Conservation (phyloP, 192 early-diverging fungal genomes). For the Entomortierella beljakovae region DNA sequence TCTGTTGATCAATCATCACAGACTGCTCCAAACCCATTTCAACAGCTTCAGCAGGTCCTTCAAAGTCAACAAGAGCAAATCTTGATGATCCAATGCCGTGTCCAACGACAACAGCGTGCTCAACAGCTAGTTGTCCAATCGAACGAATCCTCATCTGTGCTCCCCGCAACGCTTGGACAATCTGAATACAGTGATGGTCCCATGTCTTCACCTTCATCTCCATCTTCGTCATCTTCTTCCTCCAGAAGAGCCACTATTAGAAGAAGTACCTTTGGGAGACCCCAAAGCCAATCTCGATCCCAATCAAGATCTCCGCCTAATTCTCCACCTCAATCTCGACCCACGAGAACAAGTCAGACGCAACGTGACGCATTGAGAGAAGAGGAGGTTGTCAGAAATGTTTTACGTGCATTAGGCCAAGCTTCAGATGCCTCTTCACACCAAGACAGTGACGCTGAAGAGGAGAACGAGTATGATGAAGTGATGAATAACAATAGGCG, state of each 20-base stretch:
- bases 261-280: neutral
- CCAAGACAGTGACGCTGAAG: constrained; percentile 17
- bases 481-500: neutral
- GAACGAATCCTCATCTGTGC: neutral
- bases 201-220: neutral
- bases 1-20: constrained; percentile 10
- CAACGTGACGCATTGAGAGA: too few relatives aligned
- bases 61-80: constrained; percentile 19
- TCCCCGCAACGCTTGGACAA: neutral
- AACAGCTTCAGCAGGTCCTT: constrained; percentile 21
- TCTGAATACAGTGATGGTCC: neutral
- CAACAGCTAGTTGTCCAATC: constrained; percentile 22
- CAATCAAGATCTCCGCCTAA: neutral
- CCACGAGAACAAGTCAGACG: neutral
- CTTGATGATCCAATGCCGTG: constrained; percentile 7
- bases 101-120: constrained; percentile 14
- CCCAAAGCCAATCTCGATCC: neutral
- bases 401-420: constrained; percentile 18
- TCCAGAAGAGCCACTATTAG: neutral
- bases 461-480: neutral
- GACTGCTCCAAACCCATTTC: neutral
- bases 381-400: constrained; percentile 11
- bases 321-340: neutral
- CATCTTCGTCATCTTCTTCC: constrained; percentile 1
- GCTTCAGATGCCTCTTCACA: constrained; percentile 15